A percentile compares a stretch with the other conserved stretches of the same genome.
Evolutionary conservation across 2,329 filamentous ascomycete genomes (phyloP).

Genomic region (Sporothrix globosa): DNA sequence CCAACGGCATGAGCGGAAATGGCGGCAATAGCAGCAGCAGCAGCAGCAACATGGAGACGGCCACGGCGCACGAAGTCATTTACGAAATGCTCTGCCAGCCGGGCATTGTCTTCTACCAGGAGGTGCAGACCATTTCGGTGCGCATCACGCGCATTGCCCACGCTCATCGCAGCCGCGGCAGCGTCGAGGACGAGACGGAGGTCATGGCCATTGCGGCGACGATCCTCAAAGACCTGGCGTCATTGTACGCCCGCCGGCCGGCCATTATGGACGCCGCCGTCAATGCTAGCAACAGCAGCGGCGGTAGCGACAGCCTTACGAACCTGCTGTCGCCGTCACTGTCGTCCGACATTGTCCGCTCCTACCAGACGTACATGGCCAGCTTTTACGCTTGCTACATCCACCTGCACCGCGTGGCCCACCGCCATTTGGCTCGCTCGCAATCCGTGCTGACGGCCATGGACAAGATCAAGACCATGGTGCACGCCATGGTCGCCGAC

Average conservation of each 20-base stretch:
- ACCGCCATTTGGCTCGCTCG: slow-evolving; percentile 12
- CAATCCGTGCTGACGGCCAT: background rate
- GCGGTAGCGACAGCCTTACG: background rate
- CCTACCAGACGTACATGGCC: slow-evolving; percentile 22
- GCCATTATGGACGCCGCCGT: slow-evolving; percentile 10
- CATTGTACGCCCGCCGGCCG: background rate
- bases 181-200: slow-evolving; percentile 21
- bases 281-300: too few relatives aligned
- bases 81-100: slow-evolving; percentile 13
- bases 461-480: slow-evolving; percentile 11
- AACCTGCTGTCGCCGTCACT: background rate
- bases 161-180: slow-evolving; percentile 17
- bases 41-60: too few relatives aligned
- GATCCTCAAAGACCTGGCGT: background rate
- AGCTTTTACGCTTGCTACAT: slow-evolving; percentile 23
- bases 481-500: background rate
- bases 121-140: slow-evolving; percentile 4
- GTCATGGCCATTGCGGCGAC: slow-evolving; percentile 23
- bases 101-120: slow-evolving; percentile 11
- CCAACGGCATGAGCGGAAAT: too few relatives aligned
- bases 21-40: background rate
- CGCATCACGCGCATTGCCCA: slow-evolving; percentile 17
- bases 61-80: background rate
- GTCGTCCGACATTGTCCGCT: background rate
- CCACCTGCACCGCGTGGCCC: slow-evolving; percentile 14